A percentile compares a stretch with the other conserved stretches of the same genome.
These are phyloP conservation scores for Mucor racemosus DNA, from an alignment of 371 early-diverging fungal species.

Conservation along the genomic window DNA sequence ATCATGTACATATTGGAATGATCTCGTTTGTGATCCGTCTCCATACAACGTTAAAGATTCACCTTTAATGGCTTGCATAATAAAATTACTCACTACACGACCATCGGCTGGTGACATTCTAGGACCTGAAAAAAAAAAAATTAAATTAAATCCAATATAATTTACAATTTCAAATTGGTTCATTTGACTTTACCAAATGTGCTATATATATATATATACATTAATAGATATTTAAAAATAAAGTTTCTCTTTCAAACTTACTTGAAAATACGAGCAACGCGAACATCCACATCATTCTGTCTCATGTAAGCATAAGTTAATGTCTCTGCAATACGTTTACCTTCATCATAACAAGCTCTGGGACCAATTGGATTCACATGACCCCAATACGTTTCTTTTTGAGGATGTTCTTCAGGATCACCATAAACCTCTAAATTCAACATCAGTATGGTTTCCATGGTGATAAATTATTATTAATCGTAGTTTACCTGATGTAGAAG, in stretches of 20 bases:
- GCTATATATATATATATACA: slow-evolving; percentile 16
- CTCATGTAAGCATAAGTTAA: slow-evolving; percentile 82
- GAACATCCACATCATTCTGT: slow-evolving; percentile 82
- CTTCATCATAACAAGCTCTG: slow-evolving; percentile 92
- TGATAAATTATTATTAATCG: no score
- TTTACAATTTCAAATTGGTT: background rate
- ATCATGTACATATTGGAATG: slow-evolving; percentile 91
- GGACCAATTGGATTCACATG: slow-evolving; percentile 87
- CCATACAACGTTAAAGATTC: slow-evolving; percentile 85
- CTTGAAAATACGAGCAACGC: slow-evolving; percentile 89
- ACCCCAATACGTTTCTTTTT: slow-evolving; percentile 87
- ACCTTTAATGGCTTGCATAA: slow-evolving; percentile 83
- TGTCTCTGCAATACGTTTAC: slow-evolving; percentile 89
- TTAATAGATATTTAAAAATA: background rate
- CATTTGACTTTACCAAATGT: slow-evolving; percentile 24
- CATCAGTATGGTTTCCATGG: background rate
- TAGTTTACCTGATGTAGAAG: slow-evolving; percentile 80
- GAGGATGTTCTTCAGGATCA: slow-evolving; percentile 90
- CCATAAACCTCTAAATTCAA: slow-evolving; percentile 81
- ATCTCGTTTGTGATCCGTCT: slow-evolving; percentile 83
- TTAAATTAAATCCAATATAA: no score
- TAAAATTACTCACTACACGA: slow-evolving; percentile 90
- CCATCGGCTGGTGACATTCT: slow-evolving; percentile 91
- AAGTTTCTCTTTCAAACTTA: slow-evolving; percentile 31
- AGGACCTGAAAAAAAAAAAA: slow-evolving; percentile 57